These are phyloP conservation scores for Coccinonectria pachysandricola DNA, from an alignment of 2,329 filamentous ascomycete genomes.

Conservation along the genomic window DNA sequence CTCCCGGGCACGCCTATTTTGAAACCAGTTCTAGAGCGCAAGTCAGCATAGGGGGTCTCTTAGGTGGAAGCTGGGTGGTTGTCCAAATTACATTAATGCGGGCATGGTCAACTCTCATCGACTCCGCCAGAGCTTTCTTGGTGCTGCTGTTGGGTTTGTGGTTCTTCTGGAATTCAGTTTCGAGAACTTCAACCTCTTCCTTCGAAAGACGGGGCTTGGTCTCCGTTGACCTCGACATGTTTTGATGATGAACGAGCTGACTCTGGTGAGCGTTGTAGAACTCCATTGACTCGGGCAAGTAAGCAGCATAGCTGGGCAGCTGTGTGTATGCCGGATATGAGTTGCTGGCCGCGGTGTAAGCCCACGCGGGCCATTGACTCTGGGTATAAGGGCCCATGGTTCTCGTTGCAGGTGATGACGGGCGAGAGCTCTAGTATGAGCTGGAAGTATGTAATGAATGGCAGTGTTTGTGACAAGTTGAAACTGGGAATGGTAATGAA, in stretches of 20 bases:
- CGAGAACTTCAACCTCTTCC: slow-evolving; percentile 48
- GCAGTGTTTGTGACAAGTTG: too few species aligned
- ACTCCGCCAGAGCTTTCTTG: slow-evolving; percentile 51
- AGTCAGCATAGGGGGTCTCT: slow-evolving; percentile 20
- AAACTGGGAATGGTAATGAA: too few species aligned
- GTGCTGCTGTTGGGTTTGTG: slow-evolving; percentile 52
- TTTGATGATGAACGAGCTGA: slow-evolving; percentile 27
- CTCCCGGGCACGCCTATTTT: slow-evolving; percentile 54
- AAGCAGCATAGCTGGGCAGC: slow-evolving; percentile 24
- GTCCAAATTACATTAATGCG: slow-evolving; percentile 52
- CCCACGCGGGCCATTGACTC: slow-evolving; percentile 26
- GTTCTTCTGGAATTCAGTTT: slow-evolving; percentile 53
- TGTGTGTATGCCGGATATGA: slow-evolving; percentile 23
- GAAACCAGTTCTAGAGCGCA: slow-evolving; percentile 55
- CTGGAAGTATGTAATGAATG: too few species aligned
- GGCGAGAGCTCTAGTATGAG: too few species aligned
- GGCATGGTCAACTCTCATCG: slow-evolving; percentile 52
- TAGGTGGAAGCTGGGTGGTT: background rate
- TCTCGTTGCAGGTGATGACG: too few species aligned
- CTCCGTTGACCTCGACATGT: slow-evolving; percentile 32
- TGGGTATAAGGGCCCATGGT: slow-evolving; percentile 26
- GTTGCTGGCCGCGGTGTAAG: slow-evolving; percentile 20
- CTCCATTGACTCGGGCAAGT: slow-evolving; percentile 29
- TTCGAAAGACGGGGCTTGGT: slow-evolving; percentile 46
- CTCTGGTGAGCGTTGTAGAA: slow-evolving; percentile 27